A percentile compares a stretch with the other conserved stretches of the same genome.
Conservation (phyloP, 2,329 filamentous ascomycete genomes). For the Alternaria tenuissima region DNA sequence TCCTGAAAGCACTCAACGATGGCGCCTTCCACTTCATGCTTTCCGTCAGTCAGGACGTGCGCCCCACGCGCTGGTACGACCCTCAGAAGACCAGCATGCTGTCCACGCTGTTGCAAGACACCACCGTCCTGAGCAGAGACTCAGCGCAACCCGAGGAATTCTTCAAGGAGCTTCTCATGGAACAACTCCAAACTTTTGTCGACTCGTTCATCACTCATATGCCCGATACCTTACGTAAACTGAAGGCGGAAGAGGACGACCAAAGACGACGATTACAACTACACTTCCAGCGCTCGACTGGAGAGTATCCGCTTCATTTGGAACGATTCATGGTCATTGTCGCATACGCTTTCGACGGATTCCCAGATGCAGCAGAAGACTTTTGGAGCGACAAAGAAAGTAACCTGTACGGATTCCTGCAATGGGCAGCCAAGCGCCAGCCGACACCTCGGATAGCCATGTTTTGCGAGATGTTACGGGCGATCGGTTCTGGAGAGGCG, state of each 20-base stretch:
- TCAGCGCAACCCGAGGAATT: conserved; percentile 72
- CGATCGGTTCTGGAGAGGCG: conserved; percentile 81
- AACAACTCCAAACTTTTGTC: conserved; percentile 84
- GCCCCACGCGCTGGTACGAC: conserved; percentile 84
- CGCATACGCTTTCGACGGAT: conserved; percentile 87
- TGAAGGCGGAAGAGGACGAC: conserved; percentile 89
- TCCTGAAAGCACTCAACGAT: conserved; percentile 81
- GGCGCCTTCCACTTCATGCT: conserved; percentile 93
- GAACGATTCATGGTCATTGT: conserved; percentile 94
- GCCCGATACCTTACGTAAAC: conserved; percentile 85
- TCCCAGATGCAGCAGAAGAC: conserved; percentile 81
- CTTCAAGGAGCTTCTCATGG: conserved; percentile 77
- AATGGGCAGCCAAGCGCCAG: conserved; percentile 94
- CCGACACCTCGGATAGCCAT: conserved; percentile 96
- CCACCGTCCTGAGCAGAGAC: conserved; percentile 73
- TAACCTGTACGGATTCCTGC: conserved; percentile 91
- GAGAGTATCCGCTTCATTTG: conserved; percentile 66
- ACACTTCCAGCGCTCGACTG: conserved; percentile 58
- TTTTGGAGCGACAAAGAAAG: conserved; percentile 95
- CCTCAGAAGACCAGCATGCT: conserved; percentile 84
- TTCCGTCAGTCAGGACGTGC: conserved; percentile 81
- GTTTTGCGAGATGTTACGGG: conserved; percentile 95
- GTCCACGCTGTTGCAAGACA: conserved; percentile 82
- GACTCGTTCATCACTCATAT: conserved; percentile 96
- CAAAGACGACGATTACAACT: conserved; percentile 66